Evolutionary conservation across 345 rosid genomes (phyloP).

Genomic region (Linum usitatissimum): DNA sequence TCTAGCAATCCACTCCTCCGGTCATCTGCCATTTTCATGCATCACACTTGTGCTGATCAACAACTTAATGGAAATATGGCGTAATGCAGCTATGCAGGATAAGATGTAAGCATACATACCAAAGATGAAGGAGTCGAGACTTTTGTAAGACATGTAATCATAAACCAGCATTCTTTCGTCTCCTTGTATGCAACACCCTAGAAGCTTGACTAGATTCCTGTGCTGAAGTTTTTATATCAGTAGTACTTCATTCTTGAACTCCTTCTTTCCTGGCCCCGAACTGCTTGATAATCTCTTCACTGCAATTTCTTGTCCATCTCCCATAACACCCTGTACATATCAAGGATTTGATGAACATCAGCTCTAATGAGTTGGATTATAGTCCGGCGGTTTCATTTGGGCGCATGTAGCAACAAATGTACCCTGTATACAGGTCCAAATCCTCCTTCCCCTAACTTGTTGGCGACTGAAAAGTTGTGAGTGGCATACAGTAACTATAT

Average conservation of each 20-base stretch:
- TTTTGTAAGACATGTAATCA: background rate
- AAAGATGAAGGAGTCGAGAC: background rate
- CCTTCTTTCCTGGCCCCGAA: background rate
- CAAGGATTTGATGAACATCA: background rate
- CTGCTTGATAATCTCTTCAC: background rate
- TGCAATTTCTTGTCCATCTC: background rate
- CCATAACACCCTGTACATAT: background rate
- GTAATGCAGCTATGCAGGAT: no score
- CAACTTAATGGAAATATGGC: background rate
- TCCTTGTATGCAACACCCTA: constrained; percentile 2
- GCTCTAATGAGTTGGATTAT: no score
- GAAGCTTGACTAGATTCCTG: background rate
- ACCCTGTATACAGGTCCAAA: constrained; percentile 1
- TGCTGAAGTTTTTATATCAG: constrained; percentile 1
- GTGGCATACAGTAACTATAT: background rate
- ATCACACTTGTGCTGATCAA: background rate
- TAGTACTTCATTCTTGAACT: constrained; percentile 2
- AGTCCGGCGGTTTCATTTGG: no score
- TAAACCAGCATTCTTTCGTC: constrained; percentile 1
- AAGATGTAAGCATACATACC: background rate
- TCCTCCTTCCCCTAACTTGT: constrained; percentile 1
- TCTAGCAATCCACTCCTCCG: background rate
- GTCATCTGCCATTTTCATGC: background rate
- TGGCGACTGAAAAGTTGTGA: background rate
- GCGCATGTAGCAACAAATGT: background rate